Conservation (phyloP, 139 green algal species). For the Tetraselmis chui region DNA sequence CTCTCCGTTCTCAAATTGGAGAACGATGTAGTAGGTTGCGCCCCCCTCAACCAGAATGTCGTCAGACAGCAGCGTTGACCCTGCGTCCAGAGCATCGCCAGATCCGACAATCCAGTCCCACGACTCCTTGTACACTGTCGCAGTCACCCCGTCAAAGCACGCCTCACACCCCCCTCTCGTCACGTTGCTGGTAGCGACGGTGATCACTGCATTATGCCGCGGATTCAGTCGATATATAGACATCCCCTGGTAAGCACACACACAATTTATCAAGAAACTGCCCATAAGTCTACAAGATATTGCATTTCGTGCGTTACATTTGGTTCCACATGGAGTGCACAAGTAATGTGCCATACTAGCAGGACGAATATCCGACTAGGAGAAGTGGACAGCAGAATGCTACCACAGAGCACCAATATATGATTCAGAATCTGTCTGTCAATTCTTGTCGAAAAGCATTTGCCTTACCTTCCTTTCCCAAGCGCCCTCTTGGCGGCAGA, state of each 20-base stretch:
- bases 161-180: neutral
- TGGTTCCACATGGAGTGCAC: too few species aligned
- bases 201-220: neutral
- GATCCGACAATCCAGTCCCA: neutral
- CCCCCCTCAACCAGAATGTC: neutral
- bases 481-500: neutral
- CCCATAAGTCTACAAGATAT: too few species aligned
- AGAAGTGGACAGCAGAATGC: neutral
- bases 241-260: neutral
- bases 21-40: neutral
- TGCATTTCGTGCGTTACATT: too few species aligned
- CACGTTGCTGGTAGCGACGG: neutral
- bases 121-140: neutral
- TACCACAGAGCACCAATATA: neutral
- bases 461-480: neutral
- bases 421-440: too few species aligned
- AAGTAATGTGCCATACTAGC: neutral
- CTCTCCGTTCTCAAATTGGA: neutral
- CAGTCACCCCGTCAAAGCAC: neutral
- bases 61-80: neutral
- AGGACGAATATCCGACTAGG: neutral
- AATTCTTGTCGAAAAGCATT: too few species aligned
- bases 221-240: neutral
- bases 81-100: neutral
- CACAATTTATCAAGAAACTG: too few species aligned